These are phyloP conservation scores for Acacia confusa DNA, from an alignment of 306 rosid genomes.

Conservation along the genomic window DNA sequence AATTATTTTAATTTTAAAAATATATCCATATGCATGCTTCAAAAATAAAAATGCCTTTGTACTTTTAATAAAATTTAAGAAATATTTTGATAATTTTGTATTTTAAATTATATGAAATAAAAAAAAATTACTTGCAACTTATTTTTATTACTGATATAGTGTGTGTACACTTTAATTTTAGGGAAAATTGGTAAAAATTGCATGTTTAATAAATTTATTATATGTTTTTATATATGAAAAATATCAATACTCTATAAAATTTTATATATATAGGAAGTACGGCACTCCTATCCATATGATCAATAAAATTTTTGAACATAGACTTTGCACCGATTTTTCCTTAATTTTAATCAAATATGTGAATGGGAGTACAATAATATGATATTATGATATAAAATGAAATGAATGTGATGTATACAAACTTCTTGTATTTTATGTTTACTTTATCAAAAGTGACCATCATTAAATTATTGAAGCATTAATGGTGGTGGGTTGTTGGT, in stretches of 20 bases:
- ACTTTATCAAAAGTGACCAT: neutral
- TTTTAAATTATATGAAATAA: neutral
- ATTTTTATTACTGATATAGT: neutral
- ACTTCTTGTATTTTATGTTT: neutral
- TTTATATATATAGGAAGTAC: too few species aligned
- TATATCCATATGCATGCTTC: neutral
- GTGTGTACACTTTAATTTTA: too few species aligned
- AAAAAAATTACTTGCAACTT: neutral
- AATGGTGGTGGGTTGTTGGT: slow-evolving; percentile 11
- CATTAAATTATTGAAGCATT: slow-evolving; percentile 30
- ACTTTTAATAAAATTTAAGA: neutral
- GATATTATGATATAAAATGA: too few species aligned
- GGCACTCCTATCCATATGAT: too few species aligned
- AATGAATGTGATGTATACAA: too few species aligned
- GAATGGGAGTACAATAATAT: neutral
- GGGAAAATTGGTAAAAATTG: too few species aligned
- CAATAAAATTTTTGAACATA: too few species aligned
- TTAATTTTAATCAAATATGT: neutral
- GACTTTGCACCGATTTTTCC: too few species aligned
- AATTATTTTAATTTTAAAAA: neutral
- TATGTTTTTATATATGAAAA: too few species aligned
- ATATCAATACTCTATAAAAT: too few species aligned
- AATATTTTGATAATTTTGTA: neutral
- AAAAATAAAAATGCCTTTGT: neutral
- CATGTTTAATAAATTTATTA: too few species aligned